Evolutionary conservation across 139 green algal species (phyloP), one percentile per base, ranked within the genome.

Genomic region (Chlorella ohadii): DNA sequence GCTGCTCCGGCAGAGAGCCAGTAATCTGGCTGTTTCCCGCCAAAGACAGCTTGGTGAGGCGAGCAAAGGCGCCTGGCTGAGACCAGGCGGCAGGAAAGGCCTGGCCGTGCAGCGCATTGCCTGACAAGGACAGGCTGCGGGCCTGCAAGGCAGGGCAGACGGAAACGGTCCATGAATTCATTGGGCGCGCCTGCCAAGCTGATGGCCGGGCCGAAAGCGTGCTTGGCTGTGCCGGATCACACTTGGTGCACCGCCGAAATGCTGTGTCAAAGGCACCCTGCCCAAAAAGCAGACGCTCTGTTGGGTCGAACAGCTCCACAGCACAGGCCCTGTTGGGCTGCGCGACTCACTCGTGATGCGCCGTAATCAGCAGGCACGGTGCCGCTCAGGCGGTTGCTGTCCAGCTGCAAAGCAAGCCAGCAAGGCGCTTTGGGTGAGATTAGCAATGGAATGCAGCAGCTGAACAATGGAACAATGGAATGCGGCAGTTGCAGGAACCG

Each of bases 31-130:
- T 12, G 41, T 78, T 79, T 0, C 5, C 12, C 12, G n/a, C 55
- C 27, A 79, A 0, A 2, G 39, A 20, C 15, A 79, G 31, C 11
- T 38, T 23, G 12, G 39, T 20, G 13, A 79, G 72, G 5, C 6
- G 13, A 16, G 9, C 44, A 16, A 79, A n/a, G 28, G 72, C 72
- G 3, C 47, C 72, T 0, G 4, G 4, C 2, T 2, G 28, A n/a
- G 66, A 47, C 44, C 72, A 79, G 47, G 72, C 47, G 4, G 72
- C 38, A 51, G 72, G 72, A 31, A 79, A 79, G 47, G 72, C 47
- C 12, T 28, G 44, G n/a, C 44, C 72, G n/a, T 5, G 27, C 16
- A 79, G 47, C 22, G 17, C 44, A 31, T 79, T 79, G 47, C 2
- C n/a, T 12, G 27, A 11, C 13, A 79, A 11, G 16, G n/a, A n/a